A percentile compares a stretch with the other conserved stretches of the same genome.
Conservation (phyloP, 306 rosid genomes). For the Leucaena leucocephala region DNA sequence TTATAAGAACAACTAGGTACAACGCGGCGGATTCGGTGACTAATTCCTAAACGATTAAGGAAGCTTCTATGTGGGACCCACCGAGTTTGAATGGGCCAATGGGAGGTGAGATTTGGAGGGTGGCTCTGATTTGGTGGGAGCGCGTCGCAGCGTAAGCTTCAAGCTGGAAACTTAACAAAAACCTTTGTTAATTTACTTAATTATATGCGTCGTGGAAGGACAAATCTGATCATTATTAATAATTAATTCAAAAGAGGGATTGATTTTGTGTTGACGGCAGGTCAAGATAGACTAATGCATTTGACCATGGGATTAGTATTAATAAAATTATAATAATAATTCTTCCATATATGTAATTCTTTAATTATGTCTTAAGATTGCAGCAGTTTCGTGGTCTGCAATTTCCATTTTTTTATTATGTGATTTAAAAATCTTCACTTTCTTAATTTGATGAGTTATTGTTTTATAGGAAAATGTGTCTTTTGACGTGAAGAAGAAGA, state of each 20-base stretch:
- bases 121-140: slow-evolving; percentile 19
- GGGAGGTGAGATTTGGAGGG: background rate
- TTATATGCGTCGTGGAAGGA: background rate
- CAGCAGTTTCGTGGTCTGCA: too few relatives aligned
- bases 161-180: slow-evolving; percentile 16
- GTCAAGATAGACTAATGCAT: background rate
- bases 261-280: background rate
- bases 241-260: background rate
- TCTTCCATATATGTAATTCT: too few relatives aligned
- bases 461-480: background rate
- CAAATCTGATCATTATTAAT: background rate
- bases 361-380: too few relatives aligned
- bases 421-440: background rate
- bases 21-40: background rate
- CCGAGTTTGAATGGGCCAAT: slow-evolving; percentile 4
- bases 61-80: slow-evolving; percentile 45
- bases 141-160: slow-evolving; percentile 18
- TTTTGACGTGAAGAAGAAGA: background rate
- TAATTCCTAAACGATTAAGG: slow-evolving; percentile 3
- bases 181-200: background rate
- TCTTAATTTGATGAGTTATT: background rate
- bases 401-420: too few relatives aligned
- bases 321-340: too few relatives aligned
- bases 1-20: background rate
- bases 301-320: background rate